phyloP scores from a whole-genome alignment of 208 protist genomes.

The Trypanosoma cruzi region DNA sequence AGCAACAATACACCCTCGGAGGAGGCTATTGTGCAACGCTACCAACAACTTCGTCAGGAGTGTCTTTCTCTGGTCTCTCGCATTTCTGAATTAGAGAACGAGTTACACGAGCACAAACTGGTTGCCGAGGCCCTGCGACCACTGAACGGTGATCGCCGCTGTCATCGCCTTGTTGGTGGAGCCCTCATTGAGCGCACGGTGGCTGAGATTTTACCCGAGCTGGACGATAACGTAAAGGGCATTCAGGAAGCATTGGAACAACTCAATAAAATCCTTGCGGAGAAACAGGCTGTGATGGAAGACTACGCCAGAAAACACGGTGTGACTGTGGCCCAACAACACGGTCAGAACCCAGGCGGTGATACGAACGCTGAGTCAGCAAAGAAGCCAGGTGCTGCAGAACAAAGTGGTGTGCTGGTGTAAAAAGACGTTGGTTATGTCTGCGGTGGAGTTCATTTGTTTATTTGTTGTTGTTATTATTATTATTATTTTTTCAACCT shows the following conservation, averaged over 20 bases:
- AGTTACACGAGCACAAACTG: constrained; percentile 91
- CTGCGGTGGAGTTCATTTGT: not conserved
- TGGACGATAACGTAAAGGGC: constrained; percentile 89
- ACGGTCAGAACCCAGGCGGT: constrained; percentile 11
- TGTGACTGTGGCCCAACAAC: constrained; percentile 32
- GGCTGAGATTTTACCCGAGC: constrained; percentile 93
- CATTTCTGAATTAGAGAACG: constrained; percentile 88
- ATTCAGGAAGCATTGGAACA: constrained; percentile 75
- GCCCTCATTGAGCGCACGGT: constrained; percentile 96
- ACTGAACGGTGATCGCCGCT: constrained; percentile 91
- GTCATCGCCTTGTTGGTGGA: constrained; percentile 94
- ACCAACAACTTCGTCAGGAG: constrained; percentile 88
- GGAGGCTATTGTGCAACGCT: constrained; percentile 82
- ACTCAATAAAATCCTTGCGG: constrained; percentile 72
- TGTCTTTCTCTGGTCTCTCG: constrained; percentile 84
- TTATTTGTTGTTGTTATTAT: too few species aligned
- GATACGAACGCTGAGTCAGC: not conserved
- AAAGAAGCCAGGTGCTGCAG: constrained; percentile 9
- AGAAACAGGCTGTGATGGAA: constrained; percentile 87
- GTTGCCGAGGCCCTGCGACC: constrained; percentile 87
- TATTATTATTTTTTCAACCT: too few species aligned
- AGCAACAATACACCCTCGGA: constrained; percentile 35
- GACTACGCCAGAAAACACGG: constrained; percentile 86
- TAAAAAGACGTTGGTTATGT: constrained; percentile 18
- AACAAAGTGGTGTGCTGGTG: constrained; percentile 56